Percentiles rank a stretch among this genome's conserved stretches.
Conservation (phyloP, 2,329 filamentous ascomycete genomes). For the Fusarium clavum region DNA sequence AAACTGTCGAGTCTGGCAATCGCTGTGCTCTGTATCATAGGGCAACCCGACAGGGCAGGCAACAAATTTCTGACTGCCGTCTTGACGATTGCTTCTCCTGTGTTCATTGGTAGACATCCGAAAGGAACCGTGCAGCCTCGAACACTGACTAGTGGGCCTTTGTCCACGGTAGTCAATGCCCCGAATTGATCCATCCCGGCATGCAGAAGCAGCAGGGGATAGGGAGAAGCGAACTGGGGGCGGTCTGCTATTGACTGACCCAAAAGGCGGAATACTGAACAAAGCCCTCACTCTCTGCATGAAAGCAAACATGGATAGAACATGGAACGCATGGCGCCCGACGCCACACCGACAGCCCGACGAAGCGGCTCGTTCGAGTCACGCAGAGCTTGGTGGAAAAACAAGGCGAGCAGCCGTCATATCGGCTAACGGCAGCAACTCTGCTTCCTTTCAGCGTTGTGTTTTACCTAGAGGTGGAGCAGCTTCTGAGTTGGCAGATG, state of each 20-base stretch:
- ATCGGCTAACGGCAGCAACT: neutral
- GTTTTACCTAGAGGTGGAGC: neutral
- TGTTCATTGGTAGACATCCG: slow-evolving; percentile 3
- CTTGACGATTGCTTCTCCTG: neutral
- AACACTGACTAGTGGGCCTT: neutral
- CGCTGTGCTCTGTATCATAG: neutral
- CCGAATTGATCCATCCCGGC: neutral
- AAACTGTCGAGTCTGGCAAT: neutral
- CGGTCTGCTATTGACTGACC: neutral
- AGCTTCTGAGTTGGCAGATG: slow-evolving; percentile 14
- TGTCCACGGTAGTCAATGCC: slow-evolving; percentile 8
- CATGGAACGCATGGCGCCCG: slow-evolving; percentile 6
- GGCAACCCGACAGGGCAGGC: neutral
- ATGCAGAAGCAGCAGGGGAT: slow-evolving; percentile 7
- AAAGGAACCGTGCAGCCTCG: slow-evolving; percentile 3
- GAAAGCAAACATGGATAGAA: slow-evolving; percentile 6
- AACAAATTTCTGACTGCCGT: neutral
- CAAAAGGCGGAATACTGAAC: slow-evolving; percentile 13
- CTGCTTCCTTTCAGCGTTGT: neutral
- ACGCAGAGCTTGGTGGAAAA: neutral
- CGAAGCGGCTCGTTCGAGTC: slow-evolving; percentile 9
- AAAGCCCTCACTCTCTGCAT: slow-evolving; percentile 7
- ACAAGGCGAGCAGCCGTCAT: neutral
- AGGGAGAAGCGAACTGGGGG: slow-evolving; percentile 6
- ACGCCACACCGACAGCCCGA: slow-evolving; percentile 19